phyloP scores from a whole-genome alignment of 306 rosid species.

The Cucumis cinereus region DNA sequence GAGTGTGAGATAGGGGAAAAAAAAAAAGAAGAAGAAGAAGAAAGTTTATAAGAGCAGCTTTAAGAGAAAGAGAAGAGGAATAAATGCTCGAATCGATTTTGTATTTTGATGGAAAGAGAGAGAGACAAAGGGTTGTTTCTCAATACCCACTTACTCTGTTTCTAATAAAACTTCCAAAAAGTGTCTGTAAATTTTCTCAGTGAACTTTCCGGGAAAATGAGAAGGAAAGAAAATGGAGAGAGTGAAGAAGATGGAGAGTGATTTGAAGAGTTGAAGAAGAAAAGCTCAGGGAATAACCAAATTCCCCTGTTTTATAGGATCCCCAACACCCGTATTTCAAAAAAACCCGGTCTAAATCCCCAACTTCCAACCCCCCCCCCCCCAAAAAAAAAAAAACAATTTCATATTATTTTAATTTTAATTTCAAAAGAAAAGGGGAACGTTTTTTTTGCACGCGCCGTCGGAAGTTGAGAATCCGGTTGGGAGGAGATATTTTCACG shows the following conservation, averaged over 20 bases:
- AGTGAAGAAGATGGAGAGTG: neutral
- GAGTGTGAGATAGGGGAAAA: neutral
- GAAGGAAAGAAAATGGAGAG: neutral
- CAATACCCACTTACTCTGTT: neutral
- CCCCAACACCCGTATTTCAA: slow-evolving; percentile 19
- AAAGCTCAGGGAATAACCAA: slow-evolving; percentile 6
- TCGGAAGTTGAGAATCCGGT: neutral
- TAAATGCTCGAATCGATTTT: neutral
- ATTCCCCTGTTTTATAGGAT: slow-evolving; percentile 46
- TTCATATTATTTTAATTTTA: too few relatives aligned
- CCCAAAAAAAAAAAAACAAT: too few relatives aligned
- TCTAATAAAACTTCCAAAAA: neutral
- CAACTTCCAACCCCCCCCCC: neutral
- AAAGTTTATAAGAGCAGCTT: neutral
- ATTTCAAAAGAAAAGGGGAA: too few relatives aligned
- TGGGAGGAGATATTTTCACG: slow-evolving; percentile 8
- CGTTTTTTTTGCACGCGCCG: neutral
- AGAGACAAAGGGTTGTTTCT: slow-evolving; percentile 2
- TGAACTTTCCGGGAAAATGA: neutral
- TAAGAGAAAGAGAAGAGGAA: neutral
- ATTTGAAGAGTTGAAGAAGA: neutral
- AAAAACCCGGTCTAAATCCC: slow-evolving; percentile 22
- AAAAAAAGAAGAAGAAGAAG: neutral
- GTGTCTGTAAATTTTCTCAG: neutral
- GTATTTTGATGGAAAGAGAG: neutral